phyloP scores from a whole-genome alignment of 306 rosid species.

The Quillaja saponaria region DNA sequence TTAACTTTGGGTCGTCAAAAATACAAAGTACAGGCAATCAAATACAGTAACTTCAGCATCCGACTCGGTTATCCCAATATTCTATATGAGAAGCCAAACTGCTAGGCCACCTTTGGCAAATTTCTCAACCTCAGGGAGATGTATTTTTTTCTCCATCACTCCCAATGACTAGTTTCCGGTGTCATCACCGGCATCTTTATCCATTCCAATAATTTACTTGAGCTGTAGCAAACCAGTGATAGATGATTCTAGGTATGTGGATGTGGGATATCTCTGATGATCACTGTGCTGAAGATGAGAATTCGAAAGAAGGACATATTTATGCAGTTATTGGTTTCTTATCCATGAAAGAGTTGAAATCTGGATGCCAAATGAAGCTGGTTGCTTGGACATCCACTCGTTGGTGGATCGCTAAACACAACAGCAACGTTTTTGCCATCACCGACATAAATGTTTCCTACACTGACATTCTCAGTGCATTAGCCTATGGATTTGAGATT shows the following conservation, averaged over 20 bases:
- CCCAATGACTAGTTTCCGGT: too few species aligned
- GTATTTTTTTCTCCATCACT: too few species aligned
- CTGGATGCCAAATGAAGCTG: not conserved
- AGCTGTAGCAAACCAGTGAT: not conserved
- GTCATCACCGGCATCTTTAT: too few species aligned
- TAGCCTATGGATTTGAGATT: too few species aligned
- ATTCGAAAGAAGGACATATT: not conserved
- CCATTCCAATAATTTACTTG: conserved; percentile 7
- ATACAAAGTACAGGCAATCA: not conserved
- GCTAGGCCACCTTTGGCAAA: not conserved
- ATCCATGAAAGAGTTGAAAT: not conserved
- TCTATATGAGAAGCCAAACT: too few species aligned
- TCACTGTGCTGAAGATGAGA: too few species aligned
- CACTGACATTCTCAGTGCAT: too few species aligned
- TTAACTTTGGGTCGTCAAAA: not conserved
- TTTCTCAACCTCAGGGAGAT: conserved; percentile 11
- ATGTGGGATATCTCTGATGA: too few species aligned
- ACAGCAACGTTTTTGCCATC: too few species aligned
- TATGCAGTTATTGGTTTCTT: not conserved
- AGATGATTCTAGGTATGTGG: not conserved
- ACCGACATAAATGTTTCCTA: too few species aligned
- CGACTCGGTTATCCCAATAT: not conserved
- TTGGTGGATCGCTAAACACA: too few species aligned
- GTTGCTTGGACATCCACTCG: not conserved
- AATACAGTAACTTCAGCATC: conserved; percentile 9